Base-by-base conservation (phyloP, 2,329 filamentous ascomycete genomes). In the Pseudopithomyces chartarum region DNA sequence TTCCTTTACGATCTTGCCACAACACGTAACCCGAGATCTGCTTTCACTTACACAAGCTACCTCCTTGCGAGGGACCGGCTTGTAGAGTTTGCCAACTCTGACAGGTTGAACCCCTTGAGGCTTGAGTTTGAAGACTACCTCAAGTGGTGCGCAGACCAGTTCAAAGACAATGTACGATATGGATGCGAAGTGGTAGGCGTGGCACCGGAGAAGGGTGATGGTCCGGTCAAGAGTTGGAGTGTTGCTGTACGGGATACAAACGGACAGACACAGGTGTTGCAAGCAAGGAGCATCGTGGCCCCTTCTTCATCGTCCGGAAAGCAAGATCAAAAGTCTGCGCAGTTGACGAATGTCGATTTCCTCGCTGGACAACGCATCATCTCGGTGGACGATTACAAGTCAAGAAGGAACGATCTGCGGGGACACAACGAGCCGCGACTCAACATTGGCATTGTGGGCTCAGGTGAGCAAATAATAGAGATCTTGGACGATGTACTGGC, bases 111-210 rank as follows among this genome's bases (percentile, higher is more conserved):
- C 42, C 73, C 74, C 23, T 54, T 77, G 26, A 64, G 75, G 29
- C 65, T 70, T 44, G 75, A 77, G 49, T 76, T 77, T 17, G 73
- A 73, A n/a, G 69, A 77, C 44, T 76, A 77, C 43, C 61, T 78
- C 51, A 65, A 61, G 52, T 75, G 73, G 73, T 70, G 67, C 42
- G 72, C 73, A 11, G 66, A 68, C 17, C 65, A 74, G 10, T 73
- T 75, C 63, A 66, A 68, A 15, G 64, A 67, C 6, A 50, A 71
- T 34, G 70, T 74, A 7, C 62, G 58, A 52, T 75, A 74, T 52
- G 54, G 64, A 12, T 68, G 53, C 55, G 72, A 75, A 52, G 73
- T 70, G 8, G 59, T 73, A 17, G 58, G 63, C 8, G 69, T 75
- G 6, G 57, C 51, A 36, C 66, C 71, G n/a, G 72, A 69, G 13